Conservation (phyloP, 768 basidiomycete species). For the Myochromella boudieri region DNA sequence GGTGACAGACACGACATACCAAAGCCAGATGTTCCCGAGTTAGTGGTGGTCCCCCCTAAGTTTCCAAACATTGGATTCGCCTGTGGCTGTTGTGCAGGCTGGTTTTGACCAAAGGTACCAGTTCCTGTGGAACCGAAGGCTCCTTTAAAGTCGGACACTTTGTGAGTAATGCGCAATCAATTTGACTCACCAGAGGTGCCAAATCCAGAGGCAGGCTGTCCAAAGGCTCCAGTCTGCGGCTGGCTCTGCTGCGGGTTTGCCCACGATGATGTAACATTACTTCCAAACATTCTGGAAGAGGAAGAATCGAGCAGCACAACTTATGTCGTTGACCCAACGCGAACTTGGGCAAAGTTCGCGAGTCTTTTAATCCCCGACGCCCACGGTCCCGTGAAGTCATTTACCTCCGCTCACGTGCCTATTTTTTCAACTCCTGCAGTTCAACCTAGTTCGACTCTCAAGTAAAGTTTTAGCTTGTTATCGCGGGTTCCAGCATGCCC, state of each 20-base stretch:
- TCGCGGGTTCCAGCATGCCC: constrained; percentile 44
- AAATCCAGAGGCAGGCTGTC: constrained; percentile 61
- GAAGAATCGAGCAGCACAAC: not conserved
- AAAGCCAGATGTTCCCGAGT: constrained; percentile 37
- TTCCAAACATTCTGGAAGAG: constrained; percentile 57
- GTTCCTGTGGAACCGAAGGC: constrained; percentile 54
- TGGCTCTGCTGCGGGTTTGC: constrained; percentile 63
- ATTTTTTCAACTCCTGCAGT: constrained; percentile 23
- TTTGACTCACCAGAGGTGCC: constrained; percentile 49
- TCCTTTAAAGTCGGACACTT: constrained; percentile 24
- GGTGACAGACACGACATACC: constrained; percentile 37
- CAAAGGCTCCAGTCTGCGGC: constrained; percentile 61
- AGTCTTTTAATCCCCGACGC: constrained; percentile 37
- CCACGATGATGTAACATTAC: constrained; percentile 63
- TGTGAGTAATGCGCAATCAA: constrained; percentile 18
- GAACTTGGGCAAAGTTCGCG: constrained; percentile 16
- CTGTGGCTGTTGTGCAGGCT: constrained; percentile 53
- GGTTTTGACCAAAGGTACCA: constrained; percentile 59
- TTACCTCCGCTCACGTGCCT: constrained; percentile 30
- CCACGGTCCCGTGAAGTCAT: constrained; percentile 21
- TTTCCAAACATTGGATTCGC: constrained; percentile 84
- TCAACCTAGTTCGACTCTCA: not conserved
- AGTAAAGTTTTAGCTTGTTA: constrained; percentile 1
- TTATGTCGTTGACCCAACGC: constrained; percentile 12
- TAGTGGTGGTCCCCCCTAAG: constrained; percentile 36